Conservation (phyloP, 306 rosid species). For the Fragaria ananassa region DNA sequence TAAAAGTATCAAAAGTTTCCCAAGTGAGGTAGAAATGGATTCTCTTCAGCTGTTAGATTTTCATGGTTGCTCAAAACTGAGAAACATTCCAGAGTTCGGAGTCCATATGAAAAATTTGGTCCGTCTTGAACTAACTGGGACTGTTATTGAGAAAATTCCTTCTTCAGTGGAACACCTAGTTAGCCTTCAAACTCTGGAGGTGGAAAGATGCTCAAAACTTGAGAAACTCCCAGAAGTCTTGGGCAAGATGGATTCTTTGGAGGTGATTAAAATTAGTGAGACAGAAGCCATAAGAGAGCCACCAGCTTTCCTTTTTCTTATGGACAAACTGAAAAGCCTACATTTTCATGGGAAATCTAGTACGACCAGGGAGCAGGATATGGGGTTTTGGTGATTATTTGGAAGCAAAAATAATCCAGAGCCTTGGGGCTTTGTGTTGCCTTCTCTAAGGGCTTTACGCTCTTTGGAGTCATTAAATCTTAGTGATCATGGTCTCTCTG, state of each 20-base stretch:
- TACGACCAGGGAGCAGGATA: too few species aligned
- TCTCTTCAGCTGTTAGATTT: neutral
- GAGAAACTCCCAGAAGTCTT: constrained; percentile 1
- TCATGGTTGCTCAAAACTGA: neutral
- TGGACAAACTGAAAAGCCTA: too few species aligned
- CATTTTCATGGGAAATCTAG: too few species aligned
- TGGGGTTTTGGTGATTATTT: neutral
- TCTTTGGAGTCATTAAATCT: neutral
- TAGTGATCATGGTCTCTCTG: neutral
- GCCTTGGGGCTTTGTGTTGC: neutral
- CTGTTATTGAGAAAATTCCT: constrained; percentile 9
- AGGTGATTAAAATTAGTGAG: neutral
- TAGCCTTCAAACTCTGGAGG: too few species aligned
- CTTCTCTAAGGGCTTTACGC: neutral
- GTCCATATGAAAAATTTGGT: neutral
- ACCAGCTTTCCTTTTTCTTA: neutral
- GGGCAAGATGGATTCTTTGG: neutral
- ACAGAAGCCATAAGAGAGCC: too few species aligned
- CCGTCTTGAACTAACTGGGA: neutral
- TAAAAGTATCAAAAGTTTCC: constrained; percentile 5
- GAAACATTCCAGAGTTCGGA: neutral
- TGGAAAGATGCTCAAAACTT: neutral
- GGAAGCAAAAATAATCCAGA: neutral
- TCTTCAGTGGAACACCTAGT: neutral
- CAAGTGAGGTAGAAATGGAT: neutral